Percentiles rank a stretch among this genome's conserved stretches.
Evolutionary conservation across 352 stramenopile genomes (phyloP).

Genomic region (Pythium aphanidermatum): DNA sequence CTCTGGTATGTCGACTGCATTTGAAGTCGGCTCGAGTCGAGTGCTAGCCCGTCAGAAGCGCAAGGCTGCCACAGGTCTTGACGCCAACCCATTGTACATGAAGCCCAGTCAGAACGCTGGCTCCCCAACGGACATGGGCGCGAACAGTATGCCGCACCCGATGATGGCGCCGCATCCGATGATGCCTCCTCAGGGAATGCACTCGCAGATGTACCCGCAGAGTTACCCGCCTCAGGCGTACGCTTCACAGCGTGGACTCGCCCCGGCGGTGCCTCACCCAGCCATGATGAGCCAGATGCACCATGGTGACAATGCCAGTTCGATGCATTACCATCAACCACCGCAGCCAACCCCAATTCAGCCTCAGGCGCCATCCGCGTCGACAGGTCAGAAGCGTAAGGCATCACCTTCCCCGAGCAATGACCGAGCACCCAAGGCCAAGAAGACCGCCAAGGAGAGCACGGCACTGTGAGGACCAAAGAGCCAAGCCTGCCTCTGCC

Average conservation of each 20-base stretch:
- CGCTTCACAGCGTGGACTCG: conserved; percentile 25
- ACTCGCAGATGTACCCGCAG: conserved; percentile 16
- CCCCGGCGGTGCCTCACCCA: conserved; percentile 43
- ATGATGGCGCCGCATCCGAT: conserved; percentile 18
- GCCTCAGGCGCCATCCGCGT: background rate
- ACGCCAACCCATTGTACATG: conserved; percentile 29
- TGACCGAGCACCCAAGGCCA: conserved; percentile 16
- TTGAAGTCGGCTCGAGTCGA: conserved; percentile 79
- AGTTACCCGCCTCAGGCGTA: conserved; percentile 10
- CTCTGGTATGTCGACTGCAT: conserved; percentile 81
- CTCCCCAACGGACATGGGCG: conserved; percentile 3
- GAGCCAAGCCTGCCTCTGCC: no score
- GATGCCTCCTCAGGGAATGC: conserved; percentile 13
- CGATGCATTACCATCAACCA: conserved; percentile 28
- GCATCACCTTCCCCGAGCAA: background rate
- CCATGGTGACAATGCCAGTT: conserved; percentile 15
- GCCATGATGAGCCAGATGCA: conserved; percentile 45
- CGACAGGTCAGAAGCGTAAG: conserved; percentile 16
- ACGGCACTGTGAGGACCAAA: no score
- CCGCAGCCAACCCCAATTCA: conserved; percentile 12
- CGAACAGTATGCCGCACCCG: conserved; percentile 15
- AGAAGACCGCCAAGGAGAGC: conserved; percentile 16
- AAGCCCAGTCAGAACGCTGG: conserved; percentile 6
- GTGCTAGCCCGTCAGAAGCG: conserved; percentile 80
- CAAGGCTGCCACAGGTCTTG: conserved; percentile 51